Base-by-base conservation (phyloP, 2,329 filamentous ascomycete genomes). In the Xylaria sp. region DNA sequence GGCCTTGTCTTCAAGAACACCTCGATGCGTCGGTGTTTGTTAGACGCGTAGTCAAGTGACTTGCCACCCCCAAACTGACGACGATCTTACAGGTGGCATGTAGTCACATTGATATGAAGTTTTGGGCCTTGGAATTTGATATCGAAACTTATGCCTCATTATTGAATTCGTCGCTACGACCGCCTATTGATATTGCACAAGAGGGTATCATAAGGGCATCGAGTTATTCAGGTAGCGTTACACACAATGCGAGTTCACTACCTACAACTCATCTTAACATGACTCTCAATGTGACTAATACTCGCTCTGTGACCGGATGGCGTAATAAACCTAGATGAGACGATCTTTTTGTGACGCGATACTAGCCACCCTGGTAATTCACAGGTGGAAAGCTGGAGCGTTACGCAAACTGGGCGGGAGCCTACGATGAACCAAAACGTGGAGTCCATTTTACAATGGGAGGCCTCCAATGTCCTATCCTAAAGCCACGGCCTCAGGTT, bases 31-130 rank as follows among this genome's bases (percentile, higher is more conserved):
- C 28, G 39, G 60, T 39, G 9, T 60, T 34, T 44, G n/a, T 50
- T 61, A 46, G 31, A 72, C 62, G 63, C 51, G 61, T 61, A 64
- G 56, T 71, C 71, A 74, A 73, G 69, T 73, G 70, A 74, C 69
- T 57, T 65, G 39, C 48, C 34, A 50, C 28, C 41, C 41, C 44
- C 63, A 48, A 59, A 59, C 52, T 51, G 34, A 34, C 51, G 46
- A 54, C 50, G 28, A 54, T 39, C 44, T 15, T 37, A 41, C 15
- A 46, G 20, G 37, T 58, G 60, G 44, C 56, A 23, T 44, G 13
- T 51, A 57, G 52, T 63, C 54, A 59, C 13, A 56, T 15, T 41
- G 10, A 20, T 58, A 34, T 25, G 12, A 18, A 55, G 37, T 12
- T 63, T 23, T 9, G 13, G 23, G 20, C 18, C 18, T 10, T 10